Conservation (phyloP, 352 stramenopile species). For the Phytophthora pinifolia region DNA sequence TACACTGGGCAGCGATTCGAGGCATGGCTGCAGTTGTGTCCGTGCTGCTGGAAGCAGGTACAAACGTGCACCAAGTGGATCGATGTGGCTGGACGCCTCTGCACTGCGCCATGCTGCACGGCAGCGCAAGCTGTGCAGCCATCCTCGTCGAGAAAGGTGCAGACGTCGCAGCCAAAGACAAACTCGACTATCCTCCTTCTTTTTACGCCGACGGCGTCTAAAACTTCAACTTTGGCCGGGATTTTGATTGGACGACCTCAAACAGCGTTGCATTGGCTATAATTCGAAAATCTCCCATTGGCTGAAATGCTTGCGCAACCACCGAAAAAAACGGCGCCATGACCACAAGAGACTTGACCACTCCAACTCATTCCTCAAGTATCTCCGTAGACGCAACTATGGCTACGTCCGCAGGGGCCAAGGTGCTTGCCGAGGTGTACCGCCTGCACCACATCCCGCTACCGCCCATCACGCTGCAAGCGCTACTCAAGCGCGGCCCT, state of each 20-base stretch:
- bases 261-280: background rate
- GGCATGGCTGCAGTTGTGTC: constrained; percentile 40
- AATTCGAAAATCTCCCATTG: constrained; percentile 15
- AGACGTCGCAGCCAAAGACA: constrained; percentile 28
- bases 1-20: constrained; percentile 66
- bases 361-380: constrained; percentile 14
- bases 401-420: constrained; percentile 45
- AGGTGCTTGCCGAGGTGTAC: constrained; percentile 81
- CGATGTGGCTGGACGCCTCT: constrained; percentile 56
- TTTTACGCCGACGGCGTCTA: constrained; percentile 26
- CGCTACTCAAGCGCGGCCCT: constrained; percentile 69
- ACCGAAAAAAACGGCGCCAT: constrained; percentile 3
- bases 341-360: no score
- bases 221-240: no score
- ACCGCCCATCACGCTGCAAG: constrained; percentile 78
- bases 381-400: constrained; percentile 10
- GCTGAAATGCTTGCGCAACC: constrained; percentile 50
- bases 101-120: constrained; percentile 63
- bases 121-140: constrained; percentile 28
- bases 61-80: constrained; percentile 37
- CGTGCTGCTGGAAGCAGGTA: constrained; percentile 36
- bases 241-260: no score
- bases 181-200: constrained; percentile 34
- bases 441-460: constrained; percentile 81
- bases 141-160: constrained; percentile 46